Evolutionary conservation across 805 yeast genomes (phyloP).

Genomic region (Diddensiella caesifluorescens): DNA sequence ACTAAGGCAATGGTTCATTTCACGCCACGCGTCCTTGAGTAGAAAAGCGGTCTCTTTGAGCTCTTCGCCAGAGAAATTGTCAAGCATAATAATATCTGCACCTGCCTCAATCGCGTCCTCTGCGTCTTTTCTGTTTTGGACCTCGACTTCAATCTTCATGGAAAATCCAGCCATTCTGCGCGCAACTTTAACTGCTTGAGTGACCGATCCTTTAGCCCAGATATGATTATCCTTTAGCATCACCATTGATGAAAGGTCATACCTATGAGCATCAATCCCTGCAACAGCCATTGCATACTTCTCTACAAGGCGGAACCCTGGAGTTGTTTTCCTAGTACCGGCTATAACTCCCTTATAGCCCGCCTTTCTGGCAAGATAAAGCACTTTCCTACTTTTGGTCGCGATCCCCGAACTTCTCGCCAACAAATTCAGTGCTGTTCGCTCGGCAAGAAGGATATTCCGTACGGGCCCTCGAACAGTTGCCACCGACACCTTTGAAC

Average conservation of each 20-base stretch:
- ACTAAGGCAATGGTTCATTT: constrained; percentile 37
- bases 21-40: constrained; percentile 53
- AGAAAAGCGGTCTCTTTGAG: constrained; percentile 58
- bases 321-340: constrained; percentile 96
- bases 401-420: constrained; percentile 87
- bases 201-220: constrained; percentile 89
- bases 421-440: constrained; percentile 76
- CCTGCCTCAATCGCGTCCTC: constrained; percentile 91
- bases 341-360: constrained; percentile 85
- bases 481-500: constrained; percentile 58
- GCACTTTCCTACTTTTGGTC: constrained; percentile 57
- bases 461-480: constrained; percentile 74
- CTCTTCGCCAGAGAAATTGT: constrained; percentile 68
- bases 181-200: constrained; percentile 74
- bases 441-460: constrained; percentile 73
- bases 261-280: constrained; percentile 88
- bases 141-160: constrained; percentile 87
- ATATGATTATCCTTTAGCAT: constrained; percentile 95
- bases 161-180: constrained; percentile 82
- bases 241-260: constrained; percentile 88
- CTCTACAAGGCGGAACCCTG: constrained; percentile 83
- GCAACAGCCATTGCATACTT: constrained; percentile 95
- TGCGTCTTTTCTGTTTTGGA: constrained; percentile 79
- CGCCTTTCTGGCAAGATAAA: constrained; percentile 53
- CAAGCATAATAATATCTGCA: constrained; percentile 93